Evolutionary conservation across 345 rosid genomes (phyloP).

Genomic region (Citrus inodora): DNA sequence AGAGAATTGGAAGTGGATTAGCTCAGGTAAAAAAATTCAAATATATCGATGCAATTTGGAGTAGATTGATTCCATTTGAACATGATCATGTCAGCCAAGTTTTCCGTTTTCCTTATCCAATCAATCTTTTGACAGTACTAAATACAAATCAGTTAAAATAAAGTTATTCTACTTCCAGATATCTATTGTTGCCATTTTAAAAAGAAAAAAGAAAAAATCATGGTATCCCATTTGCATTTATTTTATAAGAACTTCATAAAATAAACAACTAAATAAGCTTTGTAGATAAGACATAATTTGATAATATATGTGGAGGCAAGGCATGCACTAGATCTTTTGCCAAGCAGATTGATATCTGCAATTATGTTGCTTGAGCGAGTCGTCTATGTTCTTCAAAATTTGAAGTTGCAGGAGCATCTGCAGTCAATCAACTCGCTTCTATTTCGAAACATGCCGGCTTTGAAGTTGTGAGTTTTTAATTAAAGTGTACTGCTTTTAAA

Average conservation of each 20-base stretch:
- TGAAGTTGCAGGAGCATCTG: not conserved
- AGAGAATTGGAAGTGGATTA: conserved; percentile 6
- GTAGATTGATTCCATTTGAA: conserved; percentile 3
- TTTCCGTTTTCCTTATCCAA: not conserved
- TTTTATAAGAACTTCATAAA: too few relatives aligned
- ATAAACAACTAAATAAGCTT: too few relatives aligned
- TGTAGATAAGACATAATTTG: too few relatives aligned
- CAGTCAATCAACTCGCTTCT: not conserved
- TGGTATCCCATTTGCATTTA: too few relatives aligned
- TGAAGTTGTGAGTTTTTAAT: not conserved
- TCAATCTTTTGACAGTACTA: not conserved
- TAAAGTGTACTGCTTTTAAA: not conserved
- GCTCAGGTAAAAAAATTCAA: not conserved
- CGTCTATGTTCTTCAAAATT: too few relatives aligned
- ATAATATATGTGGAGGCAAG: too few relatives aligned
- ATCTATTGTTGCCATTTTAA: not conserved
- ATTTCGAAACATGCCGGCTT: not conserved
- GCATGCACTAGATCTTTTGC: too few relatives aligned
- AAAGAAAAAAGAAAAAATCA: too few relatives aligned
- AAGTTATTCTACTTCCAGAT: not conserved
- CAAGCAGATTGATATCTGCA: too few relatives aligned
- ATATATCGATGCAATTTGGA: not conserved
- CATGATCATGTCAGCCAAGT: conserved; percentile 1
- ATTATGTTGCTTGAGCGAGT: too few relatives aligned
- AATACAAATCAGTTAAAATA: not conserved